A percentile compares a stretch with the other conserved stretches of the same genome.
Conservation (phyloP, 2,329 filamentous ascomycete genomes). For the Trichoderma endophyticum region DNA sequence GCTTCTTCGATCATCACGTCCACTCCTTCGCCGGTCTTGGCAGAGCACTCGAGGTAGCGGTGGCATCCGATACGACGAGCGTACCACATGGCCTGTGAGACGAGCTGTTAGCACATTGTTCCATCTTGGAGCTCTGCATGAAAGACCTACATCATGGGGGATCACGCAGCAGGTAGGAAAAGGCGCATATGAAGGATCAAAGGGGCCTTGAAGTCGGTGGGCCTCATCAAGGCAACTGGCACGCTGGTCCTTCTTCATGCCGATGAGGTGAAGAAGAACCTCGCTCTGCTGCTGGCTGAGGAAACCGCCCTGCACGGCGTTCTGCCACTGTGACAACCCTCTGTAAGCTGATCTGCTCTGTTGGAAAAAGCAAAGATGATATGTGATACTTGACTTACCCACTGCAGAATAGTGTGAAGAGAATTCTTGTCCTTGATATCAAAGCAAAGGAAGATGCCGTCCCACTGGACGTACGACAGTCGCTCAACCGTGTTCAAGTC, state of each 20-base stretch:
- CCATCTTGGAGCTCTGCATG: background rate
- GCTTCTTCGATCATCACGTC: conserved; percentile 30
- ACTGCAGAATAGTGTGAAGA: conserved; percentile 34
- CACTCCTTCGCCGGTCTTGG: conserved; percentile 36
- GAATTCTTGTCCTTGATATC: conserved; percentile 36
- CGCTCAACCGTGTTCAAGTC: conserved; percentile 36
- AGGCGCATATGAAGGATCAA: background rate
- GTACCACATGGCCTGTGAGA: conserved; percentile 32
- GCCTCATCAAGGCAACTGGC: conserved; percentile 19
- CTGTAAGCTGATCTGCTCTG: background rate
- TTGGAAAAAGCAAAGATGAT: background rate
- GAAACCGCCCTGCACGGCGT: conserved; percentile 30
- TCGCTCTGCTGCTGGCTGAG: conserved; percentile 21
- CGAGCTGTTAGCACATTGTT: background rate
- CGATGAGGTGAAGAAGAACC: conserved; percentile 33
- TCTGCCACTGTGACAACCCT: conserved; percentile 28
- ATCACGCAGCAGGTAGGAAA: conserved; percentile 31
- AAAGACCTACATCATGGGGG: conserved; percentile 29
- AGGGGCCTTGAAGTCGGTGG: conserved; percentile 9
- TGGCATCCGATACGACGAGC: conserved; percentile 31
- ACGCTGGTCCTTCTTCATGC: conserved; percentile 35
- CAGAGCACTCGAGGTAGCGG: conserved; percentile 36
- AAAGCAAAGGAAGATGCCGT: conserved; percentile 39
- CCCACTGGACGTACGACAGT: conserved; percentile 37
- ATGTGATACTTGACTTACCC: conserved; percentile 28